phyloP scores from a whole-genome alignment of 1,139 yeast species.

The Lizanozyma gosingica region DNA sequence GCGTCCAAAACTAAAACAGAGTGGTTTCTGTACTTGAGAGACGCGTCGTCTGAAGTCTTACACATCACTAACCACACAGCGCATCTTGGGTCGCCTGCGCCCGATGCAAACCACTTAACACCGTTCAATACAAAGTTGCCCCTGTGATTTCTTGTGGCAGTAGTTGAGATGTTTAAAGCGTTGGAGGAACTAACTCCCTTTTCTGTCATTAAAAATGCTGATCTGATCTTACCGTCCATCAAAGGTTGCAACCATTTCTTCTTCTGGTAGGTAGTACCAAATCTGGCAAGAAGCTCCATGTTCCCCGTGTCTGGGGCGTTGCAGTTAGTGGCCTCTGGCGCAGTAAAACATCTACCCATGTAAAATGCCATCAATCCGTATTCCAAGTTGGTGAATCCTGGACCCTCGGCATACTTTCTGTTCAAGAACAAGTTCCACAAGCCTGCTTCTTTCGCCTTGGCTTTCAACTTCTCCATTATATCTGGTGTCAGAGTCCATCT shows the following conservation, averaged over 20 bases:
- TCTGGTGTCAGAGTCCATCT: slow-evolving; percentile 48
- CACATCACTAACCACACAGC: slow-evolving; percentile 62
- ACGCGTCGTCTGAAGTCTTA: slow-evolving; percentile 34
- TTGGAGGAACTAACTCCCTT: slow-evolving; percentile 59
- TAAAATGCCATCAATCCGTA: slow-evolving; percentile 66
- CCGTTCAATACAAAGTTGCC: slow-evolving; percentile 55
- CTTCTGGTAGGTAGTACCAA: slow-evolving; percentile 47
- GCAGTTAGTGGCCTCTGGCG: slow-evolving; percentile 59
- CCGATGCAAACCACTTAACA: slow-evolving; percentile 69
- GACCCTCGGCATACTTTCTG: slow-evolving; percentile 49
- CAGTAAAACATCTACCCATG: slow-evolving; percentile 48
- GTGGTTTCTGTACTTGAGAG: slow-evolving; percentile 40
- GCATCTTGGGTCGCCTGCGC: slow-evolving; percentile 67
- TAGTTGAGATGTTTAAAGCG: slow-evolving; percentile 52
- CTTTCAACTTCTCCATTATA: slow-evolving; percentile 44
- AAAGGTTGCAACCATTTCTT: slow-evolving; percentile 47
- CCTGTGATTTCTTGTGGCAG: slow-evolving; percentile 33
- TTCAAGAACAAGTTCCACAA: slow-evolving; percentile 62
- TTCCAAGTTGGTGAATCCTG: slow-evolving; percentile 58
- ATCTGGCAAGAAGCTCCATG: slow-evolving; percentile 59
- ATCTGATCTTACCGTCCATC: slow-evolving; percentile 49
- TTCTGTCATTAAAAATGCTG: slow-evolving; percentile 69
- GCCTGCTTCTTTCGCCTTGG: slow-evolving; percentile 46
- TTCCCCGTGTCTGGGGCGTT: slow-evolving; percentile 72
- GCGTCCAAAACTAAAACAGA: slow-evolving; percentile 53